Base-by-base conservation (phyloP, 2,329 filamentous ascomycete genomes). In the Talaromyces sp. region DNA sequence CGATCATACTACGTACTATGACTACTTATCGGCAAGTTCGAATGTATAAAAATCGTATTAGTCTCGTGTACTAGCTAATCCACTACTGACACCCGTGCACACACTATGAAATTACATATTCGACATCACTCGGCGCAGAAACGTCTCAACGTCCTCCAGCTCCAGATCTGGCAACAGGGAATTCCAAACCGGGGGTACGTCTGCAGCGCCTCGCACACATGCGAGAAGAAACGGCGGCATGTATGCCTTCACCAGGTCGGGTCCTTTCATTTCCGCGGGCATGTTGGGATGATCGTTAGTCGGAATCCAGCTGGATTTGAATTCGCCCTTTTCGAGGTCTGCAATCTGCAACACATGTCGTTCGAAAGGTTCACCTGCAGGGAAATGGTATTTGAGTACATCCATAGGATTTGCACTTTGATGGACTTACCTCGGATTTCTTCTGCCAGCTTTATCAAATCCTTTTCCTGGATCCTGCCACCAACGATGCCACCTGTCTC, bases 401-500 rank as follows among this genome's bases (percentile, higher is more conserved):
- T 8, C 5, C 6, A 7, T 21, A 8, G 11, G n/a, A 0, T 21
- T 14, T 21, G 21, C 41, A 10, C 10, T 51, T 51, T 14, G 24
- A n/a, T 29, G 14, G 19, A 32, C 19, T 11, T 35, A 53, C 58
- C 54, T 56, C 54, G 35, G 31, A 57, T 52, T 60, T 26, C 27
- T 14, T 50, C 43, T 14, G 46, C 46, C 11, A 60, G 38, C 29
- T 60, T 50, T 17, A 60, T 19, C 24, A 60, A 9, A 4, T 53
- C 31, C 31, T 55, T 56, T 6, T 56, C 50, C 8, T 38, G 43
- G 9, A 56, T 14, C 32, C 58, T 56, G 35, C 56, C 51, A 13
- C 58, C 58, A 38, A 38, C 31, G 21, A 60, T 53, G 2, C 58
- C 58, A 8, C 58, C 54, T 10, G 46, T 60, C n/a, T 27, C 51